Evolutionary conservation across 1,284 basidiomycete species (phyloP).

Genomic region (Apiotrichum siamense): DNA sequence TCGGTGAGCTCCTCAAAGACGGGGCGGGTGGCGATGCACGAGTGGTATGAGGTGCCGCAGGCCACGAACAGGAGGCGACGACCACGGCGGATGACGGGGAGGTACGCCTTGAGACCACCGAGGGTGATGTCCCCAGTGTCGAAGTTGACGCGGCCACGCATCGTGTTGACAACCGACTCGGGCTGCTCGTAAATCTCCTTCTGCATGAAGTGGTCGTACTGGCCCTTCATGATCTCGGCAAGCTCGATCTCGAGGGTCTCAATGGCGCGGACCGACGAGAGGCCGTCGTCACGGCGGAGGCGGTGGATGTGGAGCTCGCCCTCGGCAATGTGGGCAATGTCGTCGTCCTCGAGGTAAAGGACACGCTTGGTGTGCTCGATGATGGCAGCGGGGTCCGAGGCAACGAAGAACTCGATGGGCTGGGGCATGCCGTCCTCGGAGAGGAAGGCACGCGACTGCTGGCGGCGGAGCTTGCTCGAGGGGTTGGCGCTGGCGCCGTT

Average conservation of each 20-base stretch:
- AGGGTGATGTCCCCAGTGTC: constrained; percentile 86
- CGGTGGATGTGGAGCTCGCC: constrained; percentile 99
- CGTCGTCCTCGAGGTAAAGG: constrained; percentile 97
- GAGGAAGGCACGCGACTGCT: constrained; percentile 96
- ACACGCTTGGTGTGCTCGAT: constrained; percentile 99
- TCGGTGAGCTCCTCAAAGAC: constrained; percentile 99
- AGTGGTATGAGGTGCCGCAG: constrained; percentile 98
- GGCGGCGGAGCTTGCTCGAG: constrained; percentile 70
- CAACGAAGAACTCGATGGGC: constrained; percentile 99
- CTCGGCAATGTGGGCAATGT: constrained; percentile 95
- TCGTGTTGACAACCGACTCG: constrained; percentile 99
- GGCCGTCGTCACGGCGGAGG: constrained; percentile 78
- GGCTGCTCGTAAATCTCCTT: constrained; percentile 99
- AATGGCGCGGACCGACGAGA: constrained; percentile 80
- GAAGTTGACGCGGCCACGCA: constrained; percentile 99
- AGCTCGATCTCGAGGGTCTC: constrained; percentile 99
- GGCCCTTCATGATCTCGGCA: constrained; percentile 99
- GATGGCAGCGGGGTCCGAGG: constrained; percentile 92
- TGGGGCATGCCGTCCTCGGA: constrained; percentile 97
- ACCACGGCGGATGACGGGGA: constrained; percentile 91
- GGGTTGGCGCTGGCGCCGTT: constrained; percentile 57
- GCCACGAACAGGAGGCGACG: constrained; percentile 94
- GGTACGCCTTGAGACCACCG: constrained; percentile 90
- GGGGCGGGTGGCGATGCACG: constrained; percentile 81
- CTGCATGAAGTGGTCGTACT: constrained; percentile 99